Base-by-base conservation (phyloP, 768 basidiomycete genomes). In the Russula earlei region DNA sequence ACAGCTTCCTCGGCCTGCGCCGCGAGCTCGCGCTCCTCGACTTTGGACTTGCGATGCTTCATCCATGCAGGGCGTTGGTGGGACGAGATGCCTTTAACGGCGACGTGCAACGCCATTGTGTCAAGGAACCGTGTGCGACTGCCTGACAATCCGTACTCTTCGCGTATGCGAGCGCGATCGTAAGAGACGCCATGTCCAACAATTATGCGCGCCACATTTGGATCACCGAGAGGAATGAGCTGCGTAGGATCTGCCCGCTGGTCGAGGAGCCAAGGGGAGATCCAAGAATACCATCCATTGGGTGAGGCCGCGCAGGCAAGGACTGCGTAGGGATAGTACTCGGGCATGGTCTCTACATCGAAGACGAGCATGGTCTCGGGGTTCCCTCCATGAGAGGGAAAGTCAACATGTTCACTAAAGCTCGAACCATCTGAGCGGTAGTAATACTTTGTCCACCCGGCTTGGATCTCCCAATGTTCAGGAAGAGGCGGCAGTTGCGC, bases 161-260 rank as follows among this genome's bases (percentile, higher is more conserved):
- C 88, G 29, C 69, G 67, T 33, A 95, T 73, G 11, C 94, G 79
- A 15, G 81, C 84, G 17, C 94, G 81, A 68, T 99, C 96, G 68
- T 92, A 98, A 0, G 92, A 88, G 41, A 98, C 85, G 65, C 96
- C 96, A 69, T 99, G 96, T 3, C 96, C 95, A 29, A 97, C 83
- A 24, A 97, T 73, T 29, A 97, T 67, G 14, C 83, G 78, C 1
- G 84, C 74, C 0, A 67, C 60, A 11, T 67, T 57, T 10, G 80
- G 68, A 50, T 77, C 70, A 1, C 90, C 88, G 2, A 94, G 57
- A 0, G 91, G 84, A 49, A 94, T 82, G 51, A 95, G 74, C 29
- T 94, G 90, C 33, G 72, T 69, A 0, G 69, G 66, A 42, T 80
- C 72, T 9, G 75, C 72, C 48, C 83, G 74, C 62, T 79, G 75